Conservation (phyloP, 495 filamentous ascomycete genomes). For the Aspergillus haitiensis region DNA sequence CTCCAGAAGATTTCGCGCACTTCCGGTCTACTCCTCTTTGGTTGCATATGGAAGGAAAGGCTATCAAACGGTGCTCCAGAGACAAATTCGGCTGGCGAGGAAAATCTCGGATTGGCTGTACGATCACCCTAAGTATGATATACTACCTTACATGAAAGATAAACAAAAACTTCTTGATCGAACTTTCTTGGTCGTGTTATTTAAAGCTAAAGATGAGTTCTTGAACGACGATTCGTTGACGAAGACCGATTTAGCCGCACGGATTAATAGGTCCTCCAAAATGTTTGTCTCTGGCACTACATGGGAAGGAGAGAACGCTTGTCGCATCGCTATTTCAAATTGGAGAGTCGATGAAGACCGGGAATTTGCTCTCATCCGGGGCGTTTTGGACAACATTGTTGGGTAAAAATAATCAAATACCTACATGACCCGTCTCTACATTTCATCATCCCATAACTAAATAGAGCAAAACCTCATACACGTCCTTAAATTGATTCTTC, state of each 20-base stretch:
- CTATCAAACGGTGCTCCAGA: conserved; percentile 67
- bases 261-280: conserved; percentile 69
- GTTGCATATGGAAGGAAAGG: conserved; percentile 72
- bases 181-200: conserved; percentile 77
- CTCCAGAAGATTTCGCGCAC: conserved; percentile 82
- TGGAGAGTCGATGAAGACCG: conserved; percentile 59
- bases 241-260: conserved; percentile 21
- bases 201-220: conserved; percentile 67
- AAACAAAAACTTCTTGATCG: conserved; percentile 42
- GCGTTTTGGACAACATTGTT: conserved; percentile 37
- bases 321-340: conserved; percentile 78
- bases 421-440: neutral
- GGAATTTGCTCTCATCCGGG: conserved; percentile 39
- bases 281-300: conserved; percentile 83
- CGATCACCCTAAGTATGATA: conserved; percentile 59
- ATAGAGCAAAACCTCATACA: too few species aligned
- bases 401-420: conserved; percentile 1
- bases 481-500: too few species aligned
- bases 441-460: too few species aligned
- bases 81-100: conserved; percentile 70
- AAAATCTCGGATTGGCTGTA: conserved; percentile 62
- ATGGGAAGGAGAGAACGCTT: conserved; percentile 72
- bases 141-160: conserved; percentile 53
- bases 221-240: conserved; percentile 65
- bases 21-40: conserved; percentile 83